phyloP scores from a whole-genome alignment of 352 stramenopile species.

The Pythium diclinum region DNA sequence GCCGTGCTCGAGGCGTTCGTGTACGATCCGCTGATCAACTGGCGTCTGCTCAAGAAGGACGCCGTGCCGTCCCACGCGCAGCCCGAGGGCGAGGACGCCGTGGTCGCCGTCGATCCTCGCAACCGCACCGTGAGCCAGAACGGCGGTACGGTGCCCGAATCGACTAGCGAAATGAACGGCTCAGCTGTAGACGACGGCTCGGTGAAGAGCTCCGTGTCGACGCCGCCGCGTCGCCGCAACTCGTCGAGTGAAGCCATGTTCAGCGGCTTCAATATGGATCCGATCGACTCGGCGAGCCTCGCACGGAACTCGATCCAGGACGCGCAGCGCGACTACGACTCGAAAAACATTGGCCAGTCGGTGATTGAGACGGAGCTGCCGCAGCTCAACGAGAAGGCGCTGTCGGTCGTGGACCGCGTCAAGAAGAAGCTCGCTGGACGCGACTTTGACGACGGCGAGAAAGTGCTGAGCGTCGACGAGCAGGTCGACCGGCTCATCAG shows the following conservation, averaged over 20 bases:
- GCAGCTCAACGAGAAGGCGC: conserved; percentile 87
- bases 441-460: conserved; percentile 93
- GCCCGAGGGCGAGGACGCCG: conserved; percentile 52
- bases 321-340: conserved; percentile 48
- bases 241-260: conserved; percentile 72
- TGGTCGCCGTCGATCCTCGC: conserved; percentile 27
- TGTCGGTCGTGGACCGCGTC: conserved; percentile 97
- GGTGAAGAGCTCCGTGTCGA: conserved; percentile 64
- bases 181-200: conserved; percentile 29
- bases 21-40: conserved; percentile 99
- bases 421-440: conserved; percentile 99
- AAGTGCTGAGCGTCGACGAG: conserved; percentile 73
- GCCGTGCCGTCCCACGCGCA: conserved; percentile 71
- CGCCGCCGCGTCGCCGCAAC: conserved; percentile 46
- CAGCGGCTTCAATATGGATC: conserved; percentile 53
- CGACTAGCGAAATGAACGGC: conserved; percentile 26
- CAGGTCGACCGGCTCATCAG: conserved; percentile 99
- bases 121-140: background rate
- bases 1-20: conserved; percentile 99
- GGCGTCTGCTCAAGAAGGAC: conserved; percentile 93
- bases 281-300: conserved; percentile 48
- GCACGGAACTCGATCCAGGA: conserved; percentile 67
- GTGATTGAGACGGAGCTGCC: conserved; percentile 60
- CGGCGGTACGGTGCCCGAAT: conserved; percentile 4
- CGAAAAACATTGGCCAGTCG: conserved; percentile 51